These are phyloP conservation scores for Durio zibethinus DNA, from an alignment of 345 rosid genomes.

Conservation along the genomic window DNA sequence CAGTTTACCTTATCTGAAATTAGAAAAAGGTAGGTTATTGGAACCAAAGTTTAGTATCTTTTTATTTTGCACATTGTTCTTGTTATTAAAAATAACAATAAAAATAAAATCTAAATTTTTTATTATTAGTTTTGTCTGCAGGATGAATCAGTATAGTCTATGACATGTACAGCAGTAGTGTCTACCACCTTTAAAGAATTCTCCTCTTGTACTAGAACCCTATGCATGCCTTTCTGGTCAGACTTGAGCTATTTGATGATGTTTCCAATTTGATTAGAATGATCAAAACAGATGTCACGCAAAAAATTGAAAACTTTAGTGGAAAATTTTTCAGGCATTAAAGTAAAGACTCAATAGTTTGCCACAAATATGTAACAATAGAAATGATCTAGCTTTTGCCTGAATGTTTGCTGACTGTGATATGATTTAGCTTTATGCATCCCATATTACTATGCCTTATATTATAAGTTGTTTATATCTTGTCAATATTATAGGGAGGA, in stretches of 20 bases:
- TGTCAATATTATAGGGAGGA: conserved; percentile 48
- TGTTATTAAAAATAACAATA: neutral
- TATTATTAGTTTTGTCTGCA: neutral
- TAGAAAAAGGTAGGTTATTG: conserved; percentile 39
- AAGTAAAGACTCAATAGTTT: neutral
- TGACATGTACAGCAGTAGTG: neutral
- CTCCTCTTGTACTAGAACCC: neutral
- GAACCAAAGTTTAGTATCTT: neutral
- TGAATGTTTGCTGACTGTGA: neutral
- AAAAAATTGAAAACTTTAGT: neutral
- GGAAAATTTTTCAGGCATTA: neutral
- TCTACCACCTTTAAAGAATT: neutral
- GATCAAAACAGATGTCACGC: neutral
- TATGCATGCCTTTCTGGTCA: neutral
- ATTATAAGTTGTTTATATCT: neutral
- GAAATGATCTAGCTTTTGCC: neutral
- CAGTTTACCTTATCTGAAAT: conserved; percentile 53
- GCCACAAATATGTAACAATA: neutral
- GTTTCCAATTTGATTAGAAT: neutral
- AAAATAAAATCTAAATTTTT: neutral
- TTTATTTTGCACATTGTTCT: neutral
- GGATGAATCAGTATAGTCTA: neutral
- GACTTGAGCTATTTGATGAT: neutral
- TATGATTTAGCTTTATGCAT: neutral
- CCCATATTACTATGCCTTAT: neutral